phyloP scores from a whole-genome alignment of 1,139 yeast species.

The Meyerozyma carpophila region DNA sequence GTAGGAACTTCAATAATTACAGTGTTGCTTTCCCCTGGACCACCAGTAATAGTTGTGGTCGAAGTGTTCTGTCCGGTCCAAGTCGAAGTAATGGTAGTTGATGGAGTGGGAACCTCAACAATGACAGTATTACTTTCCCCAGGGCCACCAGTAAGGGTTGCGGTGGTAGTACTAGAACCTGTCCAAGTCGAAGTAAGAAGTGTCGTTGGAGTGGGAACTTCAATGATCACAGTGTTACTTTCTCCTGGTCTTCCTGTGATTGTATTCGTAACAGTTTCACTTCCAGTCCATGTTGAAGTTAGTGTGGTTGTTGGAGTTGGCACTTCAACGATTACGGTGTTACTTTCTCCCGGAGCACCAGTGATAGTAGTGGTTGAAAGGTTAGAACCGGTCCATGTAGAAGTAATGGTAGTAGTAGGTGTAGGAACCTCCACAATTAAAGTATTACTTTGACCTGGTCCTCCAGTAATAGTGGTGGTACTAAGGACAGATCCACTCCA shows the following conservation, averaged over 20 bases:
- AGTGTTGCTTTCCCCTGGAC: constrained; percentile 8
- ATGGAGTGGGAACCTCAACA: constrained; percentile 11
- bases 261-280: constrained; percentile 7
- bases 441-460: constrained; percentile 7
- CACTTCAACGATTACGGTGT: constrained; percentile 3
- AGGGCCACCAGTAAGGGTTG: background rate
- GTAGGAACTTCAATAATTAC: constrained; percentile 11
- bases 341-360: constrained; percentile 7
- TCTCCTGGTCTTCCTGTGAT: constrained; percentile 6
- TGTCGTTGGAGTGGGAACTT: constrained; percentile 5
- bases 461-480: constrained; percentile 9
- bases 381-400: constrained; percentile 4
- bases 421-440: constrained; percentile 15
- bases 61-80: constrained; percentile 8
- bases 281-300: constrained; percentile 5
- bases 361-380: constrained; percentile 6
- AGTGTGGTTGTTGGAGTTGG: constrained; percentile 9
- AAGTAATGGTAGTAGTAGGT: constrained; percentile 6
- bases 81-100: constrained; percentile 6
- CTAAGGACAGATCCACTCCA: constrained; percentile 10
- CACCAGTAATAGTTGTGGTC: constrained; percentile 4
- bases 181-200: constrained; percentile 2
- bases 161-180: constrained; percentile 5
- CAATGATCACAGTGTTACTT: constrained; percentile 7
- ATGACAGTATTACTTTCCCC: constrained; percentile 9